phyloP scores from a whole-genome alignment of 768 basidiomycete species.

The Agaricus sinodeliciosus region DNA sequence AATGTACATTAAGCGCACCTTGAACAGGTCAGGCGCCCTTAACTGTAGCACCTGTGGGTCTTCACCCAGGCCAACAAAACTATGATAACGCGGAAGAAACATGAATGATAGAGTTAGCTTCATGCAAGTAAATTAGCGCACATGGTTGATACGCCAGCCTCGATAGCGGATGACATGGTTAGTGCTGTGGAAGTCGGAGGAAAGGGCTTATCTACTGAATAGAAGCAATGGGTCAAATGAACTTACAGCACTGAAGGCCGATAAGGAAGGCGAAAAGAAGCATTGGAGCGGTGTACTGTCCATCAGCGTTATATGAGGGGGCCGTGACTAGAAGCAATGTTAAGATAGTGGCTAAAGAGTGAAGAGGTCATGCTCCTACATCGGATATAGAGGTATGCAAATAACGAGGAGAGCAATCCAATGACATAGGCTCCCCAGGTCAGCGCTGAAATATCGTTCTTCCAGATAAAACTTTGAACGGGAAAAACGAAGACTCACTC shows the following conservation, averaged over 20 bases:
- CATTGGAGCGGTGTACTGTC: constrained; percentile 74
- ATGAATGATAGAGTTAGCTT: neutral
- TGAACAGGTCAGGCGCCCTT: constrained; percentile 67
- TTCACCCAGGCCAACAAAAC: constrained; percentile 81
- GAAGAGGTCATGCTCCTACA: constrained; percentile 34
- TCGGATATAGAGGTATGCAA: constrained; percentile 71
- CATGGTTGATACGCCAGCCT: constrained; percentile 87
- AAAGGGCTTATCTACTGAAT: neutral
- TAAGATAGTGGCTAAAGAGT: neutral
- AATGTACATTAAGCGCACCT: constrained; percentile 30
- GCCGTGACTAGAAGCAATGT: constrained; percentile 44
- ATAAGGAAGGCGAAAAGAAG: constrained; percentile 79
- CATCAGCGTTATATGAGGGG: constrained; percentile 66
- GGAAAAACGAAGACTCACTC: constrained; percentile 36
- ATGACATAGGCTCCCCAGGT: constrained; percentile 79
- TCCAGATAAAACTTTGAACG: neutral
- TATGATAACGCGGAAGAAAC: constrained; percentile 16
- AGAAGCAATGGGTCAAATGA: neutral
- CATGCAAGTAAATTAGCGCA: constrained; percentile 23
- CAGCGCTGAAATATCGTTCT: constrained; percentile 36
- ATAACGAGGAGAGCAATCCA: constrained; percentile 67
- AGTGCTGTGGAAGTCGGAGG: constrained; percentile 37
- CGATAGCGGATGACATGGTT: constrained; percentile 67
- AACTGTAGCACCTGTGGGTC: constrained; percentile 73
- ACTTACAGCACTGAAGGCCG: constrained; percentile 64